A percentile compares a stretch with the other conserved stretches of the same genome.
These are phyloP conservation scores for Fraxinus greggii DNA, from an alignment of 305 asterid species.

Conservation along the genomic window DNA sequence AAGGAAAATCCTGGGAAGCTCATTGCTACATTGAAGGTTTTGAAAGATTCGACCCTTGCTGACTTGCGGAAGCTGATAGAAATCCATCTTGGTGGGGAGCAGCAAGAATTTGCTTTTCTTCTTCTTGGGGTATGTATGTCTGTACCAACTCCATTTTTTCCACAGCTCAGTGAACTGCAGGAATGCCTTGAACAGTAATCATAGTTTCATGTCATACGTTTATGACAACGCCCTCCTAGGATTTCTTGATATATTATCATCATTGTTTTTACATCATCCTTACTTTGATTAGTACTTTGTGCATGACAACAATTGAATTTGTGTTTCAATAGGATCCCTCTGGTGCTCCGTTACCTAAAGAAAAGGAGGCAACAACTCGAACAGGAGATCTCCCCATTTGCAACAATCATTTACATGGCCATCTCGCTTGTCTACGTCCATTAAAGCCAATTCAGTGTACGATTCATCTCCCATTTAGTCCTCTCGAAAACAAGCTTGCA, in stretches of 20 bases:
- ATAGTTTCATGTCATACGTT: background rate
- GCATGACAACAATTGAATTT: background rate
- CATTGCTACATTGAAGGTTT: constrained; percentile 57
- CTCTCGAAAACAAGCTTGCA: constrained; percentile 42
- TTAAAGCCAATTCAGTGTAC: constrained; percentile 33
- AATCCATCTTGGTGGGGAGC: constrained; percentile 57
- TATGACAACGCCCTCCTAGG: background rate
- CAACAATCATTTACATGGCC: constrained; percentile 45
- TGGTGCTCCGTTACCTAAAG: constrained; percentile 69
- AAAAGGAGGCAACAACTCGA: constrained; percentile 49
- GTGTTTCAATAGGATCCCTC: constrained; percentile 30
- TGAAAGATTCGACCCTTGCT: constrained; percentile 65
- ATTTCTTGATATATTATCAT: background rate
- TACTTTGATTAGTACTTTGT: background rate
- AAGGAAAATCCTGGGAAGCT: constrained; percentile 69
- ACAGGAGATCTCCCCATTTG: constrained; percentile 59
- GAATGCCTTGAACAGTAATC: background rate
- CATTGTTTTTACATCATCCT: background rate
- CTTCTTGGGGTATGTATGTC: constrained; percentile 64
- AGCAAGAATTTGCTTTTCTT: constrained; percentile 63
- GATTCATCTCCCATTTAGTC: constrained; percentile 37
- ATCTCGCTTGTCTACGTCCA: constrained; percentile 63
- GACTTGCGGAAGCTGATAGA: constrained; percentile 78
- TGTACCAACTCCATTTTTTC: background rate
- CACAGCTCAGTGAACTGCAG: background rate